Conservation (phyloP, 2,329 filamentous ascomycete species). For the Ilyonectria destructans region DNA sequence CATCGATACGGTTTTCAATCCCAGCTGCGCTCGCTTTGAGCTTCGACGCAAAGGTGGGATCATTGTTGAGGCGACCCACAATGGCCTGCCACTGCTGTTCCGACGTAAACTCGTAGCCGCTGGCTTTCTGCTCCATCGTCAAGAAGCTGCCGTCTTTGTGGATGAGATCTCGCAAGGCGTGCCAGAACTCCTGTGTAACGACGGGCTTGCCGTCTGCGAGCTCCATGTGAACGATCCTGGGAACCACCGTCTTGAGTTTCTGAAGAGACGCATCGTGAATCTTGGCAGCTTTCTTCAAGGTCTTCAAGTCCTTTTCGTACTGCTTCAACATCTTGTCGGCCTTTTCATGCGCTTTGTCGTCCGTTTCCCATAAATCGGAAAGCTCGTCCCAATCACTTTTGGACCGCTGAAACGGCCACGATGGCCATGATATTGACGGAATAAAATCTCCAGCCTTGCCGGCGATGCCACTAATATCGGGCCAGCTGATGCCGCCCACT, state of each 20-base stretch:
- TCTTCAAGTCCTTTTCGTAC: slow-evolving; percentile 51
- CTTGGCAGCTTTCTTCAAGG: slow-evolving; percentile 50
- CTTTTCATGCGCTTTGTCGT: slow-evolving; percentile 37
- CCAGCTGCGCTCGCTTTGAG: slow-evolving; percentile 48
- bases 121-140: slow-evolving; percentile 60
- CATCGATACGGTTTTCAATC: slow-evolving; percentile 48
- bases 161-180: slow-evolving; percentile 73
- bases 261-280: slow-evolving; percentile 58
- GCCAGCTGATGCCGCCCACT: slow-evolving; percentile 29
- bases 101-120: slow-evolving; percentile 59
- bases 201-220: slow-evolving; percentile 67
- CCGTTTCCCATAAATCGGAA: slow-evolving; percentile 33
- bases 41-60: slow-evolving; percentile 49
- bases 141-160: slow-evolving; percentile 64
- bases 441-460: slow-evolving; percentile 44
- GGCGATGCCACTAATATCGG: slow-evolving; percentile 32
- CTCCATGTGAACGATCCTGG: slow-evolving; percentile 71
- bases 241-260: slow-evolving; percentile 67
- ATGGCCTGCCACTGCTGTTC: slow-evolving; percentile 66
- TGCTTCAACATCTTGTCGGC: slow-evolving; percentile 46
- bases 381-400: slow-evolving; percentile 36
- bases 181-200: slow-evolving; percentile 76
- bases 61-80: slow-evolving; percentile 58
- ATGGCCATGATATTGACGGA: slow-evolving; percentile 49
- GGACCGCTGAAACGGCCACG: slow-evolving; percentile 1